A percentile compares a stretch with the other conserved stretches of the same genome.
These are phyloP conservation scores for Fusarium albosuccineum DNA, from an alignment of 2,329 filamentous ascomycete genomes.

Conservation along the genomic window DNA sequence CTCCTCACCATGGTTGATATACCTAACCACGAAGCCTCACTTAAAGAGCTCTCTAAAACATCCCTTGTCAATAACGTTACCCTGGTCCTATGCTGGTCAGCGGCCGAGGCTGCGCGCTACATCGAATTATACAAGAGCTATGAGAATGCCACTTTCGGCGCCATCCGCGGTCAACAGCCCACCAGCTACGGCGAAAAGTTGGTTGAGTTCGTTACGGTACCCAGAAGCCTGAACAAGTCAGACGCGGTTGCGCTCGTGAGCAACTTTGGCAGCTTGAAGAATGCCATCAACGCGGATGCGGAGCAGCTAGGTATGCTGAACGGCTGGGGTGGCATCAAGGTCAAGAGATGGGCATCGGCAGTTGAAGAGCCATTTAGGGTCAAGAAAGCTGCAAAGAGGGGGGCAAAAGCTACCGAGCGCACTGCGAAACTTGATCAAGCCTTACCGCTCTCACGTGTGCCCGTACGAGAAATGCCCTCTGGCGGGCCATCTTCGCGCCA, in stretches of 20 bases:
- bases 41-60: conserved; percentile 93
- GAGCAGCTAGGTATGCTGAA: conserved; percentile 88
- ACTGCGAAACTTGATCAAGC: conserved; percentile 54
- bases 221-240: conserved; percentile 91
- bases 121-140: conserved; percentile 95
- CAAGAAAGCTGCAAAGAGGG: conserved; percentile 73
- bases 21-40: conserved; percentile 88
- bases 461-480: conserved; percentile 56
- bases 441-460: conserved; percentile 55
- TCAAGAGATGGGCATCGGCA: conserved; percentile 84
- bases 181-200: conserved; percentile 87
- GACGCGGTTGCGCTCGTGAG: conserved; percentile 92
- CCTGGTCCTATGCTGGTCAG: conserved; percentile 92
- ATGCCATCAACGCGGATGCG: conserved; percentile 86
- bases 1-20: conserved; percentile 95
- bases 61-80: conserved; percentile 94
- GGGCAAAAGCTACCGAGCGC: conserved; percentile 44
- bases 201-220: conserved; percentile 92
- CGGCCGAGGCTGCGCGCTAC: conserved; percentile 92
- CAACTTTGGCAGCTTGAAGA: conserved; percentile 89
- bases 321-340: conserved; percentile 97
- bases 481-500: conserved; percentile 36
- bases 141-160: conserved; percentile 83
- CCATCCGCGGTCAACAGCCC: conserved; percentile 88
- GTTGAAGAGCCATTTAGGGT: conserved; percentile 89